Conservation (phyloP, 352 stramenopile species). For the Peronospora destructor region DNA sequence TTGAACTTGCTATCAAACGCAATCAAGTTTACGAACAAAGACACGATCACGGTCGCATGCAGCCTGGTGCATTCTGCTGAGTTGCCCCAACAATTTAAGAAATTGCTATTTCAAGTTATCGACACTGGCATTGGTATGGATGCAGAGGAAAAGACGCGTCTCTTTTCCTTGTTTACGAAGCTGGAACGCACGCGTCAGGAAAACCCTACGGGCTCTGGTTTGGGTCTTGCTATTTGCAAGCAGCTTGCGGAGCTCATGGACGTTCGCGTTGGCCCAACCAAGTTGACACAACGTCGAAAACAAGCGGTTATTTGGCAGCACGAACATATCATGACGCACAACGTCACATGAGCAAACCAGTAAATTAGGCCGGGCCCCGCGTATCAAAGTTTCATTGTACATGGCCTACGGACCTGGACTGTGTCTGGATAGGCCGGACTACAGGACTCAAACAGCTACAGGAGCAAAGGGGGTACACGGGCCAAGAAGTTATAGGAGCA, state of each 20-base stretch:
- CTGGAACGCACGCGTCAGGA: slow-evolving; percentile 66
- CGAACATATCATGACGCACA: too few species aligned
- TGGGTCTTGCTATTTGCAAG: slow-evolving; percentile 82
- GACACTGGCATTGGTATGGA: slow-evolving; percentile 76
- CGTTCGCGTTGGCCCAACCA: slow-evolving; percentile 6
- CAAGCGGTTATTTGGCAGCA: too few species aligned
- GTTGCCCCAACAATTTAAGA: slow-evolving; percentile 44
- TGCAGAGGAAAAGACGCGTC: slow-evolving; percentile 56
- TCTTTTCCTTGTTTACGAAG: slow-evolving; percentile 78
- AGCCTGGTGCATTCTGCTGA: slow-evolving; percentile 50
- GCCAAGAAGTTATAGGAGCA: too few species aligned
- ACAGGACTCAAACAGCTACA: too few species aligned
- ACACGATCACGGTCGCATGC: slow-evolving; percentile 65
- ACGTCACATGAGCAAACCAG: too few species aligned
- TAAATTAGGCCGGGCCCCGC: too few species aligned
- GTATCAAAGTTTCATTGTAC: too few species aligned
- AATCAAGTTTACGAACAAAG: slow-evolving; percentile 79
- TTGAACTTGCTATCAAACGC: slow-evolving; percentile 37
- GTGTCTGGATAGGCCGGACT: too few species aligned
- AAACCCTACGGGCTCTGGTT: slow-evolving; percentile 72
- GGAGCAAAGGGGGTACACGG: too few species aligned
- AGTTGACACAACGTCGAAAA: too few species aligned
- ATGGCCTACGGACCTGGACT: too few species aligned
- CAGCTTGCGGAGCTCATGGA: slow-evolving; percentile 83
- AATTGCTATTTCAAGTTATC: slow-evolving; percentile 75